These are phyloP conservation scores for Ustilago sp. DNA, from an alignment of 1,284 basidiomycete species.

Conservation along the genomic window DNA sequence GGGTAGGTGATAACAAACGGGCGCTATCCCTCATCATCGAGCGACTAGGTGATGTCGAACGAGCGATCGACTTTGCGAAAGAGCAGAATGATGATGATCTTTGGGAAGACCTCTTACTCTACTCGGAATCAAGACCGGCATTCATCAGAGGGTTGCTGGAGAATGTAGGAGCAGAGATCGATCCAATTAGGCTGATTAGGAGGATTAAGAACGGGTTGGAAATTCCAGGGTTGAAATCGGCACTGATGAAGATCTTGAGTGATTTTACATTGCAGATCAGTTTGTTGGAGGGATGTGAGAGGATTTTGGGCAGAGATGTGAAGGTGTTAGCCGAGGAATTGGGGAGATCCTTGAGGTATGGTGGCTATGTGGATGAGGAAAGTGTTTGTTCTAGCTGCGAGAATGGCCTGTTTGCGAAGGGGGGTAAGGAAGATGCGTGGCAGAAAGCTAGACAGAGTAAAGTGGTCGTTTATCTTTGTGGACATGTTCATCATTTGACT, in stretches of 20 bases:
- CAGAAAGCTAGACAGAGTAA: slow-evolving; percentile 19
- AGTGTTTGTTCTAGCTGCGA: slow-evolving; percentile 50
- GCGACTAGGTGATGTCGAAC: slow-evolving; percentile 88
- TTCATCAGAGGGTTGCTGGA: slow-evolving; percentile 93
- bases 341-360: slow-evolving; percentile 43
- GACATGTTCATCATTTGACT: slow-evolving; percentile 59
- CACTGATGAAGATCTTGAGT: slow-evolving; percentile 94
- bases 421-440: slow-evolving; percentile 16
- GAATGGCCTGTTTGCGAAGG: slow-evolving; percentile 33
- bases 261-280: slow-evolving; percentile 83
- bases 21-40: slow-evolving; percentile 96
- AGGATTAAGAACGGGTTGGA: slow-evolving; percentile 95
- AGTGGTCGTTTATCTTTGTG: slow-evolving; percentile 62
- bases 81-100: slow-evolving; percentile 97
- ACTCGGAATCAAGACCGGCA: slow-evolving; percentile 92
- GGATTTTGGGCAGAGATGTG: slow-evolving; percentile 59
- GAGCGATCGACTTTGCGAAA: slow-evolving; percentile 97
- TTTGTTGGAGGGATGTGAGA: slow-evolving; percentile 61
- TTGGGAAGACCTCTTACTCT: slow-evolving; percentile 94
- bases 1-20: slow-evolving; percentile 96
- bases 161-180: slow-evolving; percentile 95
- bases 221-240: slow-evolving; percentile 92
- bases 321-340: slow-evolving; percentile 51
- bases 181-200: slow-evolving; percentile 91
- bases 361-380: slow-evolving; percentile 50